phyloP scores from a whole-genome alignment of 2,329 filamentous ascomycete species.

The Fusarium subtropicale region DNA sequence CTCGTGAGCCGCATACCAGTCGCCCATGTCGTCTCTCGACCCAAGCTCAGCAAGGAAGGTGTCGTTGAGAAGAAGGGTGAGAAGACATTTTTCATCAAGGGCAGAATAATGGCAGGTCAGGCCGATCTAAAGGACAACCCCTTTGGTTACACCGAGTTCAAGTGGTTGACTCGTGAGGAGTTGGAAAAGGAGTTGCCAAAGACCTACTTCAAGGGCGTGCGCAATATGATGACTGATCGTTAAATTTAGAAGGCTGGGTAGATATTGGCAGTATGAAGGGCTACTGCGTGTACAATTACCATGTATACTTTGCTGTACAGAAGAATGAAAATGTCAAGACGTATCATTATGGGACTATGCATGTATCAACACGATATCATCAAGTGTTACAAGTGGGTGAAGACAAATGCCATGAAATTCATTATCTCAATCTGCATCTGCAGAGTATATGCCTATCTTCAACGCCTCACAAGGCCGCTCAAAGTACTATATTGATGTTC shows the following conservation, averaged over 20 bases:
- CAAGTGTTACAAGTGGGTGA: background rate
- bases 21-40: constrained; percentile 76
- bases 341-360: background rate
- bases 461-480: constrained; percentile 27
- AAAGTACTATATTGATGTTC: constrained; percentile 28
- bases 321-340: constrained; percentile 33
- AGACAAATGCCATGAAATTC: constrained; percentile 1
- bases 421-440: constrained; percentile 20
- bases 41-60: constrained; percentile 58
- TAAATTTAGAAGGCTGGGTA: constrained; percentile 55
- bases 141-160: constrained; percentile 82
- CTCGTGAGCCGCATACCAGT: constrained; percentile 91
- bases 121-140: constrained; percentile 79
- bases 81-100: constrained; percentile 97
- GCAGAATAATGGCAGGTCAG: constrained; percentile 96
- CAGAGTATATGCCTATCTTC: constrained; percentile 22
- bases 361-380: background rate
- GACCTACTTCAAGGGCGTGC: constrained; percentile 79
- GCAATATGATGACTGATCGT: constrained; percentile 85
- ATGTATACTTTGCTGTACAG: constrained; percentile 49
- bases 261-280: constrained; percentile 23
- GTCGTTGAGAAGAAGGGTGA: constrained; percentile 66
- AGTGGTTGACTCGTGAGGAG: constrained; percentile 94
- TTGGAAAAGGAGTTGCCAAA: constrained; percentile 73
- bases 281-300: constrained; percentile 48